Evolutionary conservation across 2,329 filamentous ascomycete species (phyloP), one percentile per base, ranked within the genome.

Genomic region (Neonectria ditissima): DNA sequence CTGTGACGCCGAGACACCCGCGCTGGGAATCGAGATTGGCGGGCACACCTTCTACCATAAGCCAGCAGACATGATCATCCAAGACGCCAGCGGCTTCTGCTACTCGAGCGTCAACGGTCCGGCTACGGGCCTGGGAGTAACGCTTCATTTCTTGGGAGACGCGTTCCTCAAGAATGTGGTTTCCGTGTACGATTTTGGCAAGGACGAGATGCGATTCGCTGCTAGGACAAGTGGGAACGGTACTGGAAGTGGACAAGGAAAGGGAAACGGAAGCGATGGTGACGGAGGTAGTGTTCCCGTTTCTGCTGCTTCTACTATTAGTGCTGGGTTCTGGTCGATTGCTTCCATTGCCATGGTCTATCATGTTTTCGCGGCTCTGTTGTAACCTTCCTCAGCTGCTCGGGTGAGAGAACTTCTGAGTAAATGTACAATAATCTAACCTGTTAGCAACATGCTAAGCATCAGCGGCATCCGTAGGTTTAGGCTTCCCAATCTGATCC

Each of bases 131-230:
- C 18, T 30, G 5, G 61, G 61, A 0, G 14, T 65, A 3, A 20
- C 43, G 18, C 18, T 66, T n/a, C 69, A 69, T 7, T 80, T 84
- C 44, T 65, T 85, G 50, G 83, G 83, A n/a, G 81, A 81, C 55
- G 74, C 78, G 4, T 85, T 83, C 65, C 73, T 84, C 72, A 83
- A 82, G 73, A 84, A 83, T 64, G 83, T 85, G 1, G 72, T 86
- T 5, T 75, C 79, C 10, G 82, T 86, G 2, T 85, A 83, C 72
- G 84, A 86, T 75, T 77, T 85, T 61, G 82, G 81, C 11, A 79
- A 76, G 20, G 74, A 75, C 47, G 75, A 81, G 73, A 80, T 85
- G 80, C 73, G 79, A n/a, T 84, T 85, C 69, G 79, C 82, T 22
- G 30, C 56, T 9, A 53, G 56, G 16, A 45, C 55, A 10, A 18